These are phyloP conservation scores for Camelina laxa DNA, from an alignment of 345 rosid genomes.

Conservation along the genomic window DNA sequence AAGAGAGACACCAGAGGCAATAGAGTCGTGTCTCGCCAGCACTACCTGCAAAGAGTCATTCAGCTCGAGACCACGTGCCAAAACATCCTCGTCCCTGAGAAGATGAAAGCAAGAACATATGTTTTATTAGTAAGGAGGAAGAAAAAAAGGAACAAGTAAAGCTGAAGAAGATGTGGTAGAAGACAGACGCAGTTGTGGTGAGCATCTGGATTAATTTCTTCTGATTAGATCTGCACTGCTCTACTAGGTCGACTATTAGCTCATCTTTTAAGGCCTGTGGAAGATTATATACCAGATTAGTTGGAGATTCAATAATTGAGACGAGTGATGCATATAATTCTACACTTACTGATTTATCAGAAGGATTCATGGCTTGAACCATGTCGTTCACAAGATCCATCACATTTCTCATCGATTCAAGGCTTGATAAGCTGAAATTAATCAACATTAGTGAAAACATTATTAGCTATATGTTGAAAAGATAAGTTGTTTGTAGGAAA, in stretches of 20 bases:
- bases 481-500: background rate
- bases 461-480: background rate
- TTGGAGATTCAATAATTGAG: background rate
- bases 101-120: conserved; percentile 18
- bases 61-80: conserved; percentile 82
- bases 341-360: conserved; percentile 58
- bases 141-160: background rate
- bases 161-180: background rate
- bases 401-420: conserved; percentile 77
- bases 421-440: conserved; percentile 64
- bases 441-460: background rate
- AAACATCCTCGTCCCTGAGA: conserved; percentile 86
- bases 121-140: background rate
- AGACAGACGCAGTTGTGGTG: conserved; percentile 77
- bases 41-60: conserved; percentile 79
- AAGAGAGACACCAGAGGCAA: conserved; percentile 71
- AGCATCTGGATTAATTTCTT: conserved; percentile 94
- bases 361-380: conserved; percentile 84
- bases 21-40: conserved; percentile 81
- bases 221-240: conserved; percentile 82
- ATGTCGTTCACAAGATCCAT: conserved; percentile 83
- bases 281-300: conserved; percentile 5
- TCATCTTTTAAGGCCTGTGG: conserved; percentile 89
- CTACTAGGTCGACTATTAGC: conserved; percentile 82
- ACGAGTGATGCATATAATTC: background rate